Evolutionary conservation across 306 rosid species (phyloP).

Genomic region (Quercus rubra): DNA sequence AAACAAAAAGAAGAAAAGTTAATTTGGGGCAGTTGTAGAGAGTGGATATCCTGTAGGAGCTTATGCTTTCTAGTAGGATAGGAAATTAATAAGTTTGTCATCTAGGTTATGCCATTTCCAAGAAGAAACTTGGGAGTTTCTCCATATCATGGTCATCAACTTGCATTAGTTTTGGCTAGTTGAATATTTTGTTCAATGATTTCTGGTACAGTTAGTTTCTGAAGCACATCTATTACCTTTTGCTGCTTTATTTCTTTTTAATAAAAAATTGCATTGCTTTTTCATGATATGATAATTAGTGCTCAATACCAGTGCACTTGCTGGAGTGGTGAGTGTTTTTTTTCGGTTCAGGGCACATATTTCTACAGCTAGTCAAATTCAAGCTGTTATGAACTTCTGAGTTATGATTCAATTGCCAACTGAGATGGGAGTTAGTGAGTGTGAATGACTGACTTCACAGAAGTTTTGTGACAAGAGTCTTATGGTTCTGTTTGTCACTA

Average conservation of each 20-base stretch:
- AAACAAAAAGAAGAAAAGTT: neutral
- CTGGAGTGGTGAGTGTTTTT: neutral
- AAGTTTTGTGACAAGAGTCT: neutral
- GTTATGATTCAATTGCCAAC: neutral
- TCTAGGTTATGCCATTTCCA: neutral
- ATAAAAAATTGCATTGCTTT: neutral
- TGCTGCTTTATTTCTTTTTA: neutral
- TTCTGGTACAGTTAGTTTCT: neutral
- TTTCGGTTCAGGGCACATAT: neutral
- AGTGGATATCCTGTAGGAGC: slow-evolving; percentile 10
- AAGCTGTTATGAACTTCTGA: neutral
- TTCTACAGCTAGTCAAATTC: neutral
- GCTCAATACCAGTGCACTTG: neutral
- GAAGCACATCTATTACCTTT: neutral
- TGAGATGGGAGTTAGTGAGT: neutral
- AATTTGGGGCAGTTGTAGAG: slow-evolving; percentile 20
- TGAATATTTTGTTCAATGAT: neutral
- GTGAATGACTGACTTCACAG: neutral
- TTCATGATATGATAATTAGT: neutral
- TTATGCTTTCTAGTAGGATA: slow-evolving; percentile 1
- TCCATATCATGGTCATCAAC: neutral
- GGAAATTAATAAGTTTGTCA: slow-evolving; percentile 3
- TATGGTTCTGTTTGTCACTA: neutral
- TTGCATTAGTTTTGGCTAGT: neutral
- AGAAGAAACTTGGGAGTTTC: slow-evolving; percentile 2